Evolutionary conservation across 805 yeast species (phyloP).

Genomic region (Candida orba): DNA sequence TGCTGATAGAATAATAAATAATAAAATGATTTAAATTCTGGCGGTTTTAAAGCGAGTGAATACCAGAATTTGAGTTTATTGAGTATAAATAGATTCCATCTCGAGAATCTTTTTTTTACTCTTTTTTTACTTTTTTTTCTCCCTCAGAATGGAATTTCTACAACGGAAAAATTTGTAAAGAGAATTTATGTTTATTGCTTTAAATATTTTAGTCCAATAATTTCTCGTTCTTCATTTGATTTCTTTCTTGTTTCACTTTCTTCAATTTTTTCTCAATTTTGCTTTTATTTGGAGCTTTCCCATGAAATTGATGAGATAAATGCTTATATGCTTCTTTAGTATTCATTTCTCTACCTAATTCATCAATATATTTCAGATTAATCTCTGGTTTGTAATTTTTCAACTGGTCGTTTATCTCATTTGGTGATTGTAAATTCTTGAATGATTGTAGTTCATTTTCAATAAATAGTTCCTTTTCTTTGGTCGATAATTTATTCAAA

Average conservation of each 20-base stretch:
- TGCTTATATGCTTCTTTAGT: slow-evolving; percentile 55
- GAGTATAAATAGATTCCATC: background rate
- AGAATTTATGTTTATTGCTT: background rate
- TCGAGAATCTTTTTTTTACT: background rate
- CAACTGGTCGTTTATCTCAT: slow-evolving; percentile 14
- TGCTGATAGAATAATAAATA: background rate
- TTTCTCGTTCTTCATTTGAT: background rate
- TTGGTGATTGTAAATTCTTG: slow-evolving; percentile 5
- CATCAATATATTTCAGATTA: slow-evolving; percentile 44
- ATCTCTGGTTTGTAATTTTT: slow-evolving; percentile 39
- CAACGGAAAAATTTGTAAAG: background rate
- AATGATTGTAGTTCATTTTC: slow-evolving; percentile 11
- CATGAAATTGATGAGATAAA: slow-evolving; percentile 56
- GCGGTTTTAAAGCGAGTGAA: slow-evolving; percentile 3
- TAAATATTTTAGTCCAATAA: background rate
- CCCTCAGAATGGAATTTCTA: too few species aligned
- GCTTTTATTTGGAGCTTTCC: slow-evolving; percentile 25
- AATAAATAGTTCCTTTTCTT: slow-evolving; percentile 34
- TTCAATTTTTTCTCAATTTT: slow-evolving; percentile 18
- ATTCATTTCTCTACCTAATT: slow-evolving; percentile 39
- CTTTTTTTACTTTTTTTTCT: background rate
- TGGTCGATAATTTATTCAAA: slow-evolving; percentile 31
- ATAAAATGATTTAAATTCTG: background rate
- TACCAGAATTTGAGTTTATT: background rate
- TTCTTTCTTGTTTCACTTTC: slow-evolving; percentile 15